Evolutionary conservation across 2,329 filamentous ascomycete genomes (phyloP), one percentile per base, ranked within the genome.

Genomic region (Aspergillus puulaauensis): DNA sequence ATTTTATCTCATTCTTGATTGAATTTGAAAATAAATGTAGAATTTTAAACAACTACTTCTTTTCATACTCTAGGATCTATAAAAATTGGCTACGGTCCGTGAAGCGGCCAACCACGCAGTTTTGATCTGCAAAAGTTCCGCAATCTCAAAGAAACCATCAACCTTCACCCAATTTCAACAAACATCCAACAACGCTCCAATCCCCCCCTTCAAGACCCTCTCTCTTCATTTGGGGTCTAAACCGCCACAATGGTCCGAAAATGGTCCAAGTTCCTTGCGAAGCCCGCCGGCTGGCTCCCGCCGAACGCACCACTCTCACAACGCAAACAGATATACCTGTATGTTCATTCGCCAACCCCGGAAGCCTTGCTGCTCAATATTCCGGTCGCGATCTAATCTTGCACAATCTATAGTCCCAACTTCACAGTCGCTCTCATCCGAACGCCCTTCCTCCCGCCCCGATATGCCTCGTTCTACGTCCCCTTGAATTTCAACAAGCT

Each of bases 401-500:
- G 27, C 14, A 24, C 7, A 23, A 14, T 43, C 6, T 44, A 23
- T 70, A 96, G 93, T 59, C 93, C 93, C 52, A 86, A 89, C 71
- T 90, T 96, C 78, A 85, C 86, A 63, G 80, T 98, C 70, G 88
- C 89, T 60, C 85, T 98, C 69, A 80, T 96, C 67, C 89, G 87
- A 66, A 89, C 87, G 58, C 85, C 86, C 31, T 82, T 84, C 65
- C 84, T 90, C 54, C 88, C 90, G 7, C 86, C 93, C 19, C 89
- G 87, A 73, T 91, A 90, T 73, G 95, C 93, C 62, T 89, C 87
- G 68, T 99, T 99, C 85, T 83, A 88, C 69, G 93, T 97, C 33
- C 95, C 95, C 11, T 83, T 98, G 67, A 87, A 85, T 68, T 92
- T 97, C 82, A 96, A 91, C 82, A 99, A 99, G 79, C 88, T 98